These are phyloP conservation scores for Saturnispora saitoi DNA, from an alignment of 805 yeast species.

Conservation along the genomic window DNA sequence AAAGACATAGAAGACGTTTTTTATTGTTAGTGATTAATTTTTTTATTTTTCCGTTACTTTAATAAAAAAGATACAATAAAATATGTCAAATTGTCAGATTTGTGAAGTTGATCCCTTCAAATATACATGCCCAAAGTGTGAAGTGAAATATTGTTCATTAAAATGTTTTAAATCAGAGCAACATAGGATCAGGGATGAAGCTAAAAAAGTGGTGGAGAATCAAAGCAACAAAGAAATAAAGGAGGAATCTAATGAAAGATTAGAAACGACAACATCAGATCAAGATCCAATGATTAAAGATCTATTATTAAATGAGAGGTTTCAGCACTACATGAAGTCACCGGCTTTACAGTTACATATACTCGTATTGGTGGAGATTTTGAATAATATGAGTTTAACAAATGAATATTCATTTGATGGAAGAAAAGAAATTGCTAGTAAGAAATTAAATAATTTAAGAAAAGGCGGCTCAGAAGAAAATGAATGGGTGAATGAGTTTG, in stretches of 20 bases:
- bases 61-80: not conserved
- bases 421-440: slow-evolving; percentile 48
- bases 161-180: slow-evolving; percentile 45
- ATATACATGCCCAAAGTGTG: slow-evolving; percentile 43
- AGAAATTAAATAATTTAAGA: slow-evolving; percentile 52
- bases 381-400: slow-evolving; percentile 38
- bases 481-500: slow-evolving; percentile 60
- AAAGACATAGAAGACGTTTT: not conserved
- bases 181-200: slow-evolving; percentile 26
- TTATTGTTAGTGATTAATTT: not conserved
- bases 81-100: slow-evolving; percentile 17
- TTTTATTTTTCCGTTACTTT: not conserved
- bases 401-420: slow-evolving; percentile 47
- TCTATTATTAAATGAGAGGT: slow-evolving; percentile 34
- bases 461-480: slow-evolving; percentile 60
- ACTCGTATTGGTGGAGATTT: slow-evolving; percentile 36
- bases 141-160: slow-evolving; percentile 46
- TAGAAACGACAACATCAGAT: not conserved
- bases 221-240: slow-evolving; percentile 1
- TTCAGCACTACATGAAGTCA: slow-evolving; percentile 39
- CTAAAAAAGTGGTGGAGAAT: not conserved
- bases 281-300: slow-evolving; percentile 22
- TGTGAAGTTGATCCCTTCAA: slow-evolving; percentile 27
- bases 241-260: not conserved
- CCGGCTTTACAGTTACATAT: slow-evolving; percentile 53